Evolutionary conservation across 306 rosid species (phyloP).

Genomic region (Fragaria nilgerrensis): DNA sequence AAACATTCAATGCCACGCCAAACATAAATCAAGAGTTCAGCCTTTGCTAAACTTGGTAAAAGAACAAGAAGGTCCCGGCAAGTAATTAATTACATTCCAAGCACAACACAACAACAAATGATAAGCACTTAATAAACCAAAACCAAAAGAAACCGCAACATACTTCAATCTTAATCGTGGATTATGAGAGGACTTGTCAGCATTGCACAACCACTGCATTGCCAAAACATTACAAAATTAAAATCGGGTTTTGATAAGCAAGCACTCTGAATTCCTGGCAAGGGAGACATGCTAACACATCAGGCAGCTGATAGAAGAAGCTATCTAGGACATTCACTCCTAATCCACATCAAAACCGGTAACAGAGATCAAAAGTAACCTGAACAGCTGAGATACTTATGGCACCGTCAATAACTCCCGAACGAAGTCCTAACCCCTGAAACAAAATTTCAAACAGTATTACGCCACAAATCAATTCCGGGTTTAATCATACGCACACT

Average conservation of each 20-base stretch:
- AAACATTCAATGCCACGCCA: not conserved
- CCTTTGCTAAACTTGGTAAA: slow-evolving; percentile 6
- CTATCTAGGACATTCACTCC: not conserved
- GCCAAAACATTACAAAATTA: slow-evolving; percentile 20
- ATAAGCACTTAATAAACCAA: not conserved
- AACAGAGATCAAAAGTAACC: slow-evolving; percentile 40
- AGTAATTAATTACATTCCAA: not conserved
- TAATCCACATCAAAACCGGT: not conserved
- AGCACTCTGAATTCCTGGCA: not conserved
- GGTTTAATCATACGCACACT: slow-evolving; percentile 2
- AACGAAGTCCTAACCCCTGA: slow-evolving; percentile 93
- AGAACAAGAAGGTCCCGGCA: not conserved
- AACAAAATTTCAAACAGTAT: slow-evolving; percentile 13
- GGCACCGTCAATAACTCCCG: slow-evolving; percentile 88
- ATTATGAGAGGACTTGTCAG: slow-evolving; percentile 86
- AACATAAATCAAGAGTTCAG: not conserved
- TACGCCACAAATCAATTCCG: not conserved
- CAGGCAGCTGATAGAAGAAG: not conserved
- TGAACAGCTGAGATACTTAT: slow-evolving; percentile 94
- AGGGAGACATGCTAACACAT: not conserved
- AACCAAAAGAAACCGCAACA: slow-evolving; percentile 21
- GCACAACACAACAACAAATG: not conserved
- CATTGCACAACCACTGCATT: slow-evolving; percentile 96
- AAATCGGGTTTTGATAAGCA: not conserved
- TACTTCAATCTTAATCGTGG: slow-evolving; percentile 90